Conservation (phyloP, 2,329 filamentous ascomycete genomes). For the Geosmithia flava region DNA sequence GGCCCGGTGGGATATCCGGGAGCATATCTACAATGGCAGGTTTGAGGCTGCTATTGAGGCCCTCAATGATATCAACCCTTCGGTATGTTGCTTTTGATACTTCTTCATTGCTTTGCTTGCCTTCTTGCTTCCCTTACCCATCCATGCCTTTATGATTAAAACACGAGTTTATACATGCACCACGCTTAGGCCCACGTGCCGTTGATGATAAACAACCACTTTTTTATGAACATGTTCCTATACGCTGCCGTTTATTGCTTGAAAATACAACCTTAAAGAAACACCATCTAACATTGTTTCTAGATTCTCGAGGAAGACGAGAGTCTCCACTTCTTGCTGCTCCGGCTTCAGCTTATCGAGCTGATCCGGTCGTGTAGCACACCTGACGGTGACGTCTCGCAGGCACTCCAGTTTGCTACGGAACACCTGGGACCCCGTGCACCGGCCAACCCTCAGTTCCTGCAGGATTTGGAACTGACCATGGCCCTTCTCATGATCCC, state of each 20-base stretch:
- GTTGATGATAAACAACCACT: constrained; percentile 81
- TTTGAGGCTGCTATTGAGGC: constrained; percentile 77
- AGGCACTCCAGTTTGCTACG: constrained; percentile 78
- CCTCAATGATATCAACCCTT: constrained; percentile 80
- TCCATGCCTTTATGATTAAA: constrained; percentile 69
- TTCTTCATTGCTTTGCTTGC: constrained; percentile 1
- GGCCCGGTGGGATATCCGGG: constrained; percentile 70
- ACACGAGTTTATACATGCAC: constrained; percentile 87
- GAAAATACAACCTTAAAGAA: neutral
- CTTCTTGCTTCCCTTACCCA: constrained; percentile 15
- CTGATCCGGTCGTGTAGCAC: constrained; percentile 69
- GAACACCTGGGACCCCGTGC: constrained; percentile 79
- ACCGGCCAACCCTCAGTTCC: constrained; percentile 66
- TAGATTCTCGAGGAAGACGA: constrained; percentile 82
- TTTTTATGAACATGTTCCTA: constrained; percentile 22
- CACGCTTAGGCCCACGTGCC: constrained; percentile 89
- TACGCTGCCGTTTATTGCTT: neutral
- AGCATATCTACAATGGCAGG: constrained; percentile 73
- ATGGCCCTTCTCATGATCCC: constrained; percentile 89
- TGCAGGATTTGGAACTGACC: constrained; percentile 79
- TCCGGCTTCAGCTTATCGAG: constrained; percentile 87
- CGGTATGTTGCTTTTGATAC: constrained; percentile 51
- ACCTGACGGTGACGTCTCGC: constrained; percentile 57
- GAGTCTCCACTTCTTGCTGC: constrained; percentile 74
- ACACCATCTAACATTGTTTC: too few relatives aligned